Percentiles rank a stretch among this genome's conserved stretches.
Conservation (phyloP, 116 monocot species). For the Trichopus zeylanicus region DNA sequence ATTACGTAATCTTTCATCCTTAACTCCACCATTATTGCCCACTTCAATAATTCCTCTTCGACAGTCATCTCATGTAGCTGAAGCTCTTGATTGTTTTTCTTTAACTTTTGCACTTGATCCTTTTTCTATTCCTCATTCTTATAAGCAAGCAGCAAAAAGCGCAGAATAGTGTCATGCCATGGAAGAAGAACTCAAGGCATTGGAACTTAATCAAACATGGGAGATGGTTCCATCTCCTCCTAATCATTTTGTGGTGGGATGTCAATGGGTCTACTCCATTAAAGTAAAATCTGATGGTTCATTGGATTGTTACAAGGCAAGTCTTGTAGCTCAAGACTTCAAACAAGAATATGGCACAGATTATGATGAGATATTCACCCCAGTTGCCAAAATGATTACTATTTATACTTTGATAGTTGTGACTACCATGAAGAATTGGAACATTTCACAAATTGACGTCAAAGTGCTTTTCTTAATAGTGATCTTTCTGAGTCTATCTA, state of each 20-base stretch:
- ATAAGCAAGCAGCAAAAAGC: background rate
- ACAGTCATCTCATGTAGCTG: background rate
- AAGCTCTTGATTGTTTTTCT: background rate
- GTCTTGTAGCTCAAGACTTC: slow-evolving; percentile 15
- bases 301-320: slow-evolving; percentile 17
- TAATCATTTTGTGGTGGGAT: background rate
- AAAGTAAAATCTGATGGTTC: slow-evolving; percentile 7
- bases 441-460: slow-evolving; percentile 2
- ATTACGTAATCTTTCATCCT: background rate
- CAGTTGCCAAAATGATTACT: slow-evolving; percentile 6
- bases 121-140: background rate
- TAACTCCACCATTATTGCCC: background rate
- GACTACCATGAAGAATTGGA: background rate
- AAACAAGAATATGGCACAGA: slow-evolving; percentile 12
- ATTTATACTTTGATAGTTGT: background rate
- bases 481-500: background rate
- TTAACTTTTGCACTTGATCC: slow-evolving; percentile 1
- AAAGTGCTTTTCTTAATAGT: slow-evolving; percentile 10
- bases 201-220: background rate
- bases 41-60: background rate
- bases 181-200: slow-evolving; percentile 1
- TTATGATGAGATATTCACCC: slow-evolving; percentile 10
- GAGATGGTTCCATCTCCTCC: background rate
- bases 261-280: slow-evolving; percentile 15
- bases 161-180: slow-evolving; percentile 6